phyloP scores from a whole-genome alignment of 139 green algal species.

The Micractinium conductrix region DNA sequence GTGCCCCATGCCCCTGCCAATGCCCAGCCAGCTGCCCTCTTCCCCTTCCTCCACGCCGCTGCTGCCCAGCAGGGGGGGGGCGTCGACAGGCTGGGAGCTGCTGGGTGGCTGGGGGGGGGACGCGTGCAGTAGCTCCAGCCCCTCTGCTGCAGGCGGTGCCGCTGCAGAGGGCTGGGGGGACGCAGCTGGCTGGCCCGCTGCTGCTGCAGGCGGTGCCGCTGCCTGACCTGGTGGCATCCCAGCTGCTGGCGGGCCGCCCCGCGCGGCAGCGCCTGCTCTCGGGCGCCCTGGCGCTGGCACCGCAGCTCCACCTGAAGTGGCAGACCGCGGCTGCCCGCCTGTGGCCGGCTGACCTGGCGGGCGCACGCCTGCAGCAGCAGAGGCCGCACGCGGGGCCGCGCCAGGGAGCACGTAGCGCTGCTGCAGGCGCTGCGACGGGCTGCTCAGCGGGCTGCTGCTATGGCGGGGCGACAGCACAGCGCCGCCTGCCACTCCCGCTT shows the following conservation, averaged over 20 bases:
- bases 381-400: background rate
- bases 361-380: no score
- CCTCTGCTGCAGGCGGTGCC: background rate
- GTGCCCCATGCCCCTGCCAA: background rate
- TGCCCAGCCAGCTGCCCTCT: background rate
- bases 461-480: background rate
- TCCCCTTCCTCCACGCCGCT: background rate
- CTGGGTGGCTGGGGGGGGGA: no score
- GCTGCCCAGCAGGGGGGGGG: background rate
- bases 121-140: no score
- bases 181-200: background rate
- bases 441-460: background rate
- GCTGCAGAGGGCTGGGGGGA: background rate
- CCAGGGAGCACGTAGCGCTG: background rate
- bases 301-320: no score
- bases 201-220: background rate
- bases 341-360: no score
- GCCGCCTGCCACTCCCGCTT: background rate
- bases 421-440: background rate
- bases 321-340: no score
- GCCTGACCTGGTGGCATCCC: no score
- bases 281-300: no score
- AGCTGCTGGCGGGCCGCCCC: no score
- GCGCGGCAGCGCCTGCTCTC: no score
- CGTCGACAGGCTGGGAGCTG: no score